Evolutionary conservation across 108 stramenopile genomes (phyloP).

Genomic region (Cyclotella atomus): DNA sequence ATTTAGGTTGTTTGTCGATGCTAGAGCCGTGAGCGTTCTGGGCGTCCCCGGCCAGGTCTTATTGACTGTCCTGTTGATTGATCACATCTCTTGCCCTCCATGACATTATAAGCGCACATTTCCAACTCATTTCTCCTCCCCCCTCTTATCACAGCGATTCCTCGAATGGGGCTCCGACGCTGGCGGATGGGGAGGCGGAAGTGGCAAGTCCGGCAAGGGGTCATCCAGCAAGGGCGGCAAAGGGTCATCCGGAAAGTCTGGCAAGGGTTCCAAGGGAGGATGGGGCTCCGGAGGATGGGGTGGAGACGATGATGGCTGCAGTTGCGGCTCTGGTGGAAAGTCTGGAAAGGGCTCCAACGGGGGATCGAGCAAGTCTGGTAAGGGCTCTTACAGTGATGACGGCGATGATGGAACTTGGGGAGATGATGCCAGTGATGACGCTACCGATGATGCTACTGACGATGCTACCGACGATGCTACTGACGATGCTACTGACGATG

Average conservation of each 20-base stretch:
- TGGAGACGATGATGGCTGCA: neutral
- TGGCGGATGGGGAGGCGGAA: neutral
- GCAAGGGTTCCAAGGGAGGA: neutral
- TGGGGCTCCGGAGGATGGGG: neutral
- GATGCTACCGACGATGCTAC: neutral
- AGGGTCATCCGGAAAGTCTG: no score
- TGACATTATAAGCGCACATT: neutral
- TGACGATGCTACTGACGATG: neutral
- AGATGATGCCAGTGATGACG: neutral
- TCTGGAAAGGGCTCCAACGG: neutral
- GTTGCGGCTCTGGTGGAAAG: neutral
- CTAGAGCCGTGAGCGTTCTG: no score
- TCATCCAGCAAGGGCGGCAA: conserved; percentile 11
- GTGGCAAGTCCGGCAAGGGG: neutral
- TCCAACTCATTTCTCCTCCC: neutral
- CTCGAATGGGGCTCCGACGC: neutral
- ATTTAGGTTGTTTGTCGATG: no score
- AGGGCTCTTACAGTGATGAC: neutral
- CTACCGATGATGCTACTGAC: no score
- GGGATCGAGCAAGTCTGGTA: neutral
- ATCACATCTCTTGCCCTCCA: no score
- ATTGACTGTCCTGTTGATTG: no score
- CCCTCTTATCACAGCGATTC: neutral
- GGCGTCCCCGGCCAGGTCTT: no score
- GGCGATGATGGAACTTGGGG: neutral